Evolutionary conservation across 2,329 filamentous ascomycete species (phyloP).

Genomic region (Aureobasidium uvarum): DNA sequence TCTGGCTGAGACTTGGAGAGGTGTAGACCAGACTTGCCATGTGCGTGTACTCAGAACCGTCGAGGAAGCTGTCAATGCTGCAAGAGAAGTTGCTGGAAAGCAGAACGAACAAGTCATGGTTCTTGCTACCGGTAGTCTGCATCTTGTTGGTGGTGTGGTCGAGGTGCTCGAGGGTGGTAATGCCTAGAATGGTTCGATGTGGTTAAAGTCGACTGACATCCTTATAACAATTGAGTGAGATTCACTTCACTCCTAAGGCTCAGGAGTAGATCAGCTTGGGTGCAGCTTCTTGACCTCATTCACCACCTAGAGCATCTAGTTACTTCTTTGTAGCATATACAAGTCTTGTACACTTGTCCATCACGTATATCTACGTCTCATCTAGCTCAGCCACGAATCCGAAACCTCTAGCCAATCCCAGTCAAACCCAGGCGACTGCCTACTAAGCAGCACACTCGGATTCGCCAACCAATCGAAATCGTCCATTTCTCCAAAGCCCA

Average conservation of each 20-base stretch:
- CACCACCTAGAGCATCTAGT: no score
- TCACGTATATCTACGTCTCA: no score
- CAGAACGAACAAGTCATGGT: conserved; percentile 54
- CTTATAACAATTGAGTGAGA: no score
- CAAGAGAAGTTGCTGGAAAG: conserved; percentile 43
- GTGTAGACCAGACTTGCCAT: conserved; percentile 52
- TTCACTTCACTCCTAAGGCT: no score
- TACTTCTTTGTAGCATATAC: no score
- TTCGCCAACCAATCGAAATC: background rate
- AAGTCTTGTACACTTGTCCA: no score
- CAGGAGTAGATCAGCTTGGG: no score
- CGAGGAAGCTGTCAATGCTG: conserved; percentile 64
- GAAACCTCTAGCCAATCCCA: background rate
- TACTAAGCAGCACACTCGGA: background rate
- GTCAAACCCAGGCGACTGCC: background rate
- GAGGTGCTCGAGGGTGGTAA: conserved; percentile 61
- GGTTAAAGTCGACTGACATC: no score
- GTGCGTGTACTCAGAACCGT: conserved; percentile 64
- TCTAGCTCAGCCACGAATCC: no score
- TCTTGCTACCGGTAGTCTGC: conserved; percentile 78
- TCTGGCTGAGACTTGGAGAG: conserved; percentile 61
- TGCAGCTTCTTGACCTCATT: no score
- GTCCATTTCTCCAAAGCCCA: background rate
- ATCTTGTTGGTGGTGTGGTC: conserved; percentile 76
- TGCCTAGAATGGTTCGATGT: conserved; percentile 16